Conservation (phyloP, 2,329 filamentous ascomycete genomes). For the Fusarium luffae region DNA sequence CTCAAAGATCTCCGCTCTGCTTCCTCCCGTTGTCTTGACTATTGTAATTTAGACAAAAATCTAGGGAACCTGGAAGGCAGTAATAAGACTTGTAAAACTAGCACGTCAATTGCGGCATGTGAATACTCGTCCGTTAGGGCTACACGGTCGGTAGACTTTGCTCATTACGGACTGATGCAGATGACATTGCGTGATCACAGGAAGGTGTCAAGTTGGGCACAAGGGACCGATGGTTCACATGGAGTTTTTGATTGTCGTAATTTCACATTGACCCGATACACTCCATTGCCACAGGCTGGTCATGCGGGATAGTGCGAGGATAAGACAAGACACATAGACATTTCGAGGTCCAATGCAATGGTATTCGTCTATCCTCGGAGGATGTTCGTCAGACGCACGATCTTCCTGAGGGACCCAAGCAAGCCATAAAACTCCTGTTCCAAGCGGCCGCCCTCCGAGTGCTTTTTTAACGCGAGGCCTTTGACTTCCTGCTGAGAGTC, state of each 20-base stretch:
- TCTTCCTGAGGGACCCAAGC: constrained; percentile 57
- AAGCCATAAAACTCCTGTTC: constrained; percentile 60
- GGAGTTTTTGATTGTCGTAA: constrained; percentile 29
- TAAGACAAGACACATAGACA: constrained; percentile 31
- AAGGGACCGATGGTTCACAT: constrained; percentile 15
- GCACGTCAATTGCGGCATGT: not conserved
- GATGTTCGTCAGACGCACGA: constrained; percentile 57
- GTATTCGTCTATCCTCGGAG: constrained; percentile 58
- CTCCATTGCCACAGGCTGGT: constrained; percentile 24
- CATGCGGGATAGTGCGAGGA: constrained; percentile 17
- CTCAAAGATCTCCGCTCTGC: constrained; percentile 56
- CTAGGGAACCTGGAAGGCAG: constrained; percentile 42
- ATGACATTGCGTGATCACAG: constrained; percentile 4
- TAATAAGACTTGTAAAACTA: constrained; percentile 48
- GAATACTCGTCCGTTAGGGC: not conserved
- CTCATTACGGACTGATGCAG: not conserved
- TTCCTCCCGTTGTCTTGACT: constrained; percentile 54
- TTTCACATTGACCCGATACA: constrained; percentile 35
- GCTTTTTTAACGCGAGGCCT: constrained; percentile 52
- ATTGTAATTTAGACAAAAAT: constrained; percentile 50
- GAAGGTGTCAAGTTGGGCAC: not conserved
- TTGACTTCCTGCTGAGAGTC: constrained; percentile 45
- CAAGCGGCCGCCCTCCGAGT: constrained; percentile 58
- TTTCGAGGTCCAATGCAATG: constrained; percentile 53
- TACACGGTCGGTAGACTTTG: not conserved